These are phyloP conservation scores for Boletus reticuloceps DNA, from an alignment of 768 basidiomycete species.

Conservation along the genomic window DNA sequence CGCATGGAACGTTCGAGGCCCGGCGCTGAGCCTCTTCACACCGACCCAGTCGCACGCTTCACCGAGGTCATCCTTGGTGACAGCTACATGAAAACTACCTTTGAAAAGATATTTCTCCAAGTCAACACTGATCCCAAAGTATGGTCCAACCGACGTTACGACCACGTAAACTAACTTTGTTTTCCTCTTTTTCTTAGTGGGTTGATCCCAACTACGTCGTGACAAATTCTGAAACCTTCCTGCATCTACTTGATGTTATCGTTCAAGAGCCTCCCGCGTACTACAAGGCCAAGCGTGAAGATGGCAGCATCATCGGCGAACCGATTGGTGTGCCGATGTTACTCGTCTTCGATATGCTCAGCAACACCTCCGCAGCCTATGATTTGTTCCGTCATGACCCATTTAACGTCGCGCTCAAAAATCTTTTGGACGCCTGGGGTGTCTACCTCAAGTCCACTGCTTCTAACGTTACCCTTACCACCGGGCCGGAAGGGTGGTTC, in stretches of 20 bases:
- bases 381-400: constrained; percentile 8
- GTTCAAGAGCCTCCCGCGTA: background rate
- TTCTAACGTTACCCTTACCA: constrained; percentile 6
- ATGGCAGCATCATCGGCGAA: constrained; percentile 11
- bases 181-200: background rate
- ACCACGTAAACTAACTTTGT: background rate
- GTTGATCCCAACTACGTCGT: background rate
- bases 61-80: background rate
- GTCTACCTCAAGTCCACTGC: background rate
- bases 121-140: constrained; percentile 6
- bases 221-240: background rate
- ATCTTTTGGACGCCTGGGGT: constrained; percentile 1
- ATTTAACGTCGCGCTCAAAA: constrained; percentile 1
- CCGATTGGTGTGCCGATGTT: constrained; percentile 18
- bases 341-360: constrained; percentile 17
- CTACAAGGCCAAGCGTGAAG: background rate
- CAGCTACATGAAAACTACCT: background rate
- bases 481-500: background rate
- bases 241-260: background rate
- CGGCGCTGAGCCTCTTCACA: background rate
- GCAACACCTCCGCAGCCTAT: constrained; percentile 22
- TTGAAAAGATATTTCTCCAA: background rate
- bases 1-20: background rate
- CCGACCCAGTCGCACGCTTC: background rate
- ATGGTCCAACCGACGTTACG: background rate